Base-by-base conservation (phyloP, 495 filamentous ascomycete genomes). In the Opeltia flavorubescens region DNA sequence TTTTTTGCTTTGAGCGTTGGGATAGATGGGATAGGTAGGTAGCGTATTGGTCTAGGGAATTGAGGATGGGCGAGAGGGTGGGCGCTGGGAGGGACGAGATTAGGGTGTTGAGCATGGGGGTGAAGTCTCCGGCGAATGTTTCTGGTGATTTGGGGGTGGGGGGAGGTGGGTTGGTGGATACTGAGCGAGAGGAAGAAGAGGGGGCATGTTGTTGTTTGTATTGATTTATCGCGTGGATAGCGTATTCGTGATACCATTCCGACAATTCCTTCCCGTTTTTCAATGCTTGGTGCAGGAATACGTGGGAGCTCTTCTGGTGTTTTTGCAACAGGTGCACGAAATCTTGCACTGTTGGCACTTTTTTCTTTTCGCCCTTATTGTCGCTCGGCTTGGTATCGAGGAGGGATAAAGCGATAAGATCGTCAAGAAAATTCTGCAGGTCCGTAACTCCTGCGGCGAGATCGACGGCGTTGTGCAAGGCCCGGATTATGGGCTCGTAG, bases 401-500 rank as follows among this genome's bases (percentile, higher is more conserved):
- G 9, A 23, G 41, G 6, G 62, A 58, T 9, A 68, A 52, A 28
- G 65, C 66, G 58, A 84, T 74, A 42, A 82, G 67, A 43, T 83
- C 79, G 4, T 61, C 65, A 2, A 83, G 47, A 54, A 84, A 83
- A 43, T 50, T 59, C 54, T 83, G 70, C 1, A 68, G 55, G 21
- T 80, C 74, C 24, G 61, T 62, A 0, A 83, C 50, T 26, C 78
- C 76, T 18, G 66, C 72, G 29, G 70, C 71, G 23, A 84, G 66
- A 48, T 84, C 77, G 6, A 81, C 68, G 4, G 72, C 71, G 41
- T 81, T 71, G 47, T 84, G 80, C 11, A 81, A 59, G 5, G 59
- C 56, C 4, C 80, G 68, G 30, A 84, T 82, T 43, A 83, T 72
- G 3, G 74, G 77, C n/a, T 83, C 80, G 47, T 80, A 80, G 5